Base-by-base conservation (phyloP, 2,329 filamentous ascomycete species). In the Trichoderma hamatum region DNA sequence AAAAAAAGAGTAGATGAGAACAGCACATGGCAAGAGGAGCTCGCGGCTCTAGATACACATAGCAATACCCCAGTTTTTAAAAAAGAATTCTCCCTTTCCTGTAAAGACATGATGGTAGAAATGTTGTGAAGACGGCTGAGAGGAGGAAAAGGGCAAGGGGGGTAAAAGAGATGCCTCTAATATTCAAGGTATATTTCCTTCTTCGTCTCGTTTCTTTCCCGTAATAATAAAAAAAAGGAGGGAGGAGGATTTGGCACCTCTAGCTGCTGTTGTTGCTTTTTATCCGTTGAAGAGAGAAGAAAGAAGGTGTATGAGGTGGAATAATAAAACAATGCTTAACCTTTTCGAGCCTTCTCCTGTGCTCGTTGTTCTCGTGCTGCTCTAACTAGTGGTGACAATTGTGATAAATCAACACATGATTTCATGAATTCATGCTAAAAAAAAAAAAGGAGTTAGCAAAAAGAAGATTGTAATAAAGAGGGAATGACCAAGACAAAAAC, bases 351-450 rank as follows among this genome's bases (percentile, higher is more conserved):
- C 81, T 92, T 93, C 81, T 98, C 95, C 76, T 95, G 91, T 30
- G 92, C 92, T 78, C 94, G 88, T 72, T 94, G 94, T 78, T 93
- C 89, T 73, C 94, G 88, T 59, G 95, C 95, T 52, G 94, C 92
- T 76, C 90, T 89, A 64, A 98, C 95, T 70, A 98, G 86, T 11
- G 95, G 94, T 30, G 95, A 91, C 67, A 98, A 85, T 70, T 94
- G 93, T 67, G 85, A 85, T 19, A 94, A 80, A 70, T 92, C 91
- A 68, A 92, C 89, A 74, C 92, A 94, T 72, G 85, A 80, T 76
- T 89, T 89, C 90, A 94, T 93, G 78, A 94, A 94, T 16, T 92
- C 89, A 76, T 94, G 92, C 92, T 94, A 74, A 10, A 59, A 70
- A 26, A 14, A 19, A 16, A n/a, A 10, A 30, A 5, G 32, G 30